These are phyloP conservation scores for Lactarius psammicola DNA, from an alignment of 768 basidiomycete genomes.

Conservation along the genomic window DNA sequence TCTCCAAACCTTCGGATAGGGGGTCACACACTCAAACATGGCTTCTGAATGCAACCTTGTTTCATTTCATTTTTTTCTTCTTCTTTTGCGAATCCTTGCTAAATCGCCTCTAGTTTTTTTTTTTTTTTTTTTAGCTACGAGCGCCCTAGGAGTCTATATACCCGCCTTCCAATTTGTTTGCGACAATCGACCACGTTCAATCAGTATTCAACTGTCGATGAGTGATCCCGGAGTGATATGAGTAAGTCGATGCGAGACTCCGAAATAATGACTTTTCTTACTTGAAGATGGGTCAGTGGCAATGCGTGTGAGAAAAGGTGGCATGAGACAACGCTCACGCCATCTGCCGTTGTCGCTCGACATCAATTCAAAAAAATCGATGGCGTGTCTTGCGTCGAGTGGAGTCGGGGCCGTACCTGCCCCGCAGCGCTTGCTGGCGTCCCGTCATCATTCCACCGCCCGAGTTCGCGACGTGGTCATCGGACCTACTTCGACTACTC, in stretches of 20 bases:
- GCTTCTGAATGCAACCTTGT: not conserved
- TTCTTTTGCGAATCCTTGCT: not conserved
- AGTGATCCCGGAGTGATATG: constrained; percentile 1
- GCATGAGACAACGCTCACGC: not conserved
- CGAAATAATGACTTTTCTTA: constrained; percentile 14
- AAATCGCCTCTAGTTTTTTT: constrained; percentile 1
- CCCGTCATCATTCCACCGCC: not conserved
- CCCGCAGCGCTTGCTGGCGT: constrained; percentile 11
- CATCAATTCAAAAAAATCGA: constrained; percentile 9
- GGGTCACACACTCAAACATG: not conserved
- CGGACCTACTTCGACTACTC: not conserved
- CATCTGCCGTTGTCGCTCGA: not conserved
- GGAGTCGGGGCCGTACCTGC: constrained; percentile 5
- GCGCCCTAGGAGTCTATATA: not conserved
- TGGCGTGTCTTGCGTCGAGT: constrained; percentile 12
- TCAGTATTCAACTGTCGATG: not conserved
- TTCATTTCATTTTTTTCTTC: constrained; percentile 1
- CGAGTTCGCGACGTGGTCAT: not conserved
- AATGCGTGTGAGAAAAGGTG: not conserved
- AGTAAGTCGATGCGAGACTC: not conserved
- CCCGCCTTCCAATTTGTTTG: not conserved
- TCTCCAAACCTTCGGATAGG: not conserved
- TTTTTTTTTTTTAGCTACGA: not conserved
- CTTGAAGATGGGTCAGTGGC: not conserved
- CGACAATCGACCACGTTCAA: not conserved